Conservation (phyloP, 2,329 filamentous ascomycete species). For the Curvularia eragrostidis region DNA sequence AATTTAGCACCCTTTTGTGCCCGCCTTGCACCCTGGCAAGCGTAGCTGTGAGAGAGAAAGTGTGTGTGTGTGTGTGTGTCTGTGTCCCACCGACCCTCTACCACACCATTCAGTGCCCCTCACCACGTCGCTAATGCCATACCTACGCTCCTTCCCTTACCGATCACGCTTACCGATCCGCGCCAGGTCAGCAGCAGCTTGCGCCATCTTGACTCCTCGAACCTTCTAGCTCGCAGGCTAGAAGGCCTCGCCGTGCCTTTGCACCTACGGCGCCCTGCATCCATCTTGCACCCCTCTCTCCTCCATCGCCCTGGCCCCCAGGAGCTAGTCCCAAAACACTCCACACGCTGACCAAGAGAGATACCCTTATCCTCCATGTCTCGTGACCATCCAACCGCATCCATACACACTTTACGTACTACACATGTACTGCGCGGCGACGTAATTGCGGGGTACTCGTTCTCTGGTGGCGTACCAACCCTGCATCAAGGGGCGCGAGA, state of each 20-base stretch:
- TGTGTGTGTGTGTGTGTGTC: conserved; percentile 1
- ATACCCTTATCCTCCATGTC: background rate
- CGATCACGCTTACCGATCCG: conserved; percentile 17
- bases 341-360: background rate
- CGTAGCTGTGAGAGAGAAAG: too few relatives aligned
- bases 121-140: conserved; percentile 12
- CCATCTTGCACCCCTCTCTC: conserved; percentile 1
- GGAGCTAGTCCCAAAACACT: background rate
- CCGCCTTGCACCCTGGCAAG: conserved; percentile 4
- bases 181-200: conserved; percentile 11
- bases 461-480: conserved; percentile 11
- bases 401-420: background rate
- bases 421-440: conserved; percentile 1
- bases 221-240: conserved; percentile 28
- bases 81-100: conserved; percentile 5
- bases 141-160: conserved; percentile 13
- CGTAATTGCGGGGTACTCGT: conserved; percentile 15
- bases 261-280: background rate
- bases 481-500: conserved; percentile 7
- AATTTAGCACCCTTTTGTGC: too few relatives aligned
- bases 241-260: conserved; percentile 9
- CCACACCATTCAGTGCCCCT: background rate
- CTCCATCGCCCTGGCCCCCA: background rate
- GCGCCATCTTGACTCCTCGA: conserved; percentile 22
- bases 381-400: background rate